These are phyloP conservation scores for Xylaria palmicola DNA, from an alignment of 495 filamentous ascomycete genomes.

Conservation along the genomic window DNA sequence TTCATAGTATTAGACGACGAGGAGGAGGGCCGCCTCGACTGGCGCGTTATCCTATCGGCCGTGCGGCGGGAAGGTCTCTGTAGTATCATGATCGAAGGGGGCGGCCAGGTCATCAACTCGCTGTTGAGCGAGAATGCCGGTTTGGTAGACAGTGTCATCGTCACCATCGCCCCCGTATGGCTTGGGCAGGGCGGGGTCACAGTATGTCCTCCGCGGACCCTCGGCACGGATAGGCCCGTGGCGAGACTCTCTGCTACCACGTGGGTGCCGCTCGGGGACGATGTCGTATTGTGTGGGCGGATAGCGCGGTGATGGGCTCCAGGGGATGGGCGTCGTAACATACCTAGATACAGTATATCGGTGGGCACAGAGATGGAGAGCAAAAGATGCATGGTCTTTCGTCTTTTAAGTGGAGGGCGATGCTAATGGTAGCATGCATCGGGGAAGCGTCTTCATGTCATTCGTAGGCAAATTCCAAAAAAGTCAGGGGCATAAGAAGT, in stretches of 20 bases:
- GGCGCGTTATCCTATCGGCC: slow-evolving; percentile 60
- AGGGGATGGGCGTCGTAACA: too few relatives aligned
- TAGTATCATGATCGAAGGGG: slow-evolving; percentile 89
- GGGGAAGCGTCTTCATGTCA: neutral
- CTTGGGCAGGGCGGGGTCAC: slow-evolving; percentile 75
- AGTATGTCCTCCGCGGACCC: slow-evolving; percentile 60
- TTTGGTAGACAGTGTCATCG: slow-evolving; percentile 70
- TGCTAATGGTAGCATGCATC: neutral
- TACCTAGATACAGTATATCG: neutral
- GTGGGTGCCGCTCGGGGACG: slow-evolving; percentile 74
- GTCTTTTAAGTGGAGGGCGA: neutral
- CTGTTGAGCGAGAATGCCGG: slow-evolving; percentile 62
- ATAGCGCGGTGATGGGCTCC: slow-evolving; percentile 21
- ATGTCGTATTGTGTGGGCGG: slow-evolving; percentile 75
- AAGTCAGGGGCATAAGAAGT: neutral
- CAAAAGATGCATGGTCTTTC: neutral
- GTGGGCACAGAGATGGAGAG: neutral
- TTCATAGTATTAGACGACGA: slow-evolving; percentile 28
- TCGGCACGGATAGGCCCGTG: slow-evolving; percentile 50
- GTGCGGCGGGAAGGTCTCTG: slow-evolving; percentile 60
- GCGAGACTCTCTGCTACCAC: slow-evolving; percentile 63
- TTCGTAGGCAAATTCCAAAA: neutral
- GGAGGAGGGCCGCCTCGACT: slow-evolving; percentile 42
- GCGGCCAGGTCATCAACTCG: slow-evolving; percentile 73
- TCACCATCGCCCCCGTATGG: slow-evolving; percentile 84